Percentiles rank a stretch among this genome's conserved stretches.
phyloP scores from a whole-genome alignment of 768 basidiomycete genomes.

The Nidularia sp. region DNA sequence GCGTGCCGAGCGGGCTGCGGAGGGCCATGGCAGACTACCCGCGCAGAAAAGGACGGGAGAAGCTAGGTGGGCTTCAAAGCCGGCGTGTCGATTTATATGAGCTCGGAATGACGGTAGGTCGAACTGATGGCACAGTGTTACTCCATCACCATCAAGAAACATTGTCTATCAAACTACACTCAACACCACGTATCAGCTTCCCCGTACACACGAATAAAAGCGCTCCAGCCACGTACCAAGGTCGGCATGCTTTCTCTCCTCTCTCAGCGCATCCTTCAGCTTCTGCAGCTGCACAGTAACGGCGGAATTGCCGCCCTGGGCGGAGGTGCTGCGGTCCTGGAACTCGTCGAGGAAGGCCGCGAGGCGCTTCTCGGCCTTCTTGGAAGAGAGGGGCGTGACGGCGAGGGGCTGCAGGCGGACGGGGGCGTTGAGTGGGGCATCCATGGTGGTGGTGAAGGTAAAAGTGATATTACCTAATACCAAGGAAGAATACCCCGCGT shows the following conservation, averaged over 20 bases:
- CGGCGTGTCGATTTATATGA: too few species aligned
- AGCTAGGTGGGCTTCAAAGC: too few species aligned
- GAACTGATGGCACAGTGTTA: too few species aligned
- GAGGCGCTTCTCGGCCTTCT: slow-evolving; percentile 32
- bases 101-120: too few species aligned
- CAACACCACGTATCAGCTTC: too few species aligned
- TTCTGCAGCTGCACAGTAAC: slow-evolving; percentile 61
- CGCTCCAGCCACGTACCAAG: too few species aligned
- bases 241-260: slow-evolving; percentile 30
- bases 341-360: slow-evolving; percentile 48
- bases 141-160: too few species aligned
- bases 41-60: too few species aligned
- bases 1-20: too few species aligned
- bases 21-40: too few species aligned
- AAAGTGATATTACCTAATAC: not conserved
- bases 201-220: too few species aligned
- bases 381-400: slow-evolving; percentile 31
- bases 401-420: slow-evolving; percentile 37
- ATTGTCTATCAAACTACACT: too few species aligned
- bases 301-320: slow-evolving; percentile 49
- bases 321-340: slow-evolving; percentile 37
- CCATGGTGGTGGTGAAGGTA: slow-evolving; percentile 29
- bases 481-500: not conserved
- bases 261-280: slow-evolving; percentile 45
- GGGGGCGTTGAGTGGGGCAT: slow-evolving; percentile 42